Conservation (phyloP, 495 filamentous ascomycete species). For the Aspergillus conjunctus region DNA sequence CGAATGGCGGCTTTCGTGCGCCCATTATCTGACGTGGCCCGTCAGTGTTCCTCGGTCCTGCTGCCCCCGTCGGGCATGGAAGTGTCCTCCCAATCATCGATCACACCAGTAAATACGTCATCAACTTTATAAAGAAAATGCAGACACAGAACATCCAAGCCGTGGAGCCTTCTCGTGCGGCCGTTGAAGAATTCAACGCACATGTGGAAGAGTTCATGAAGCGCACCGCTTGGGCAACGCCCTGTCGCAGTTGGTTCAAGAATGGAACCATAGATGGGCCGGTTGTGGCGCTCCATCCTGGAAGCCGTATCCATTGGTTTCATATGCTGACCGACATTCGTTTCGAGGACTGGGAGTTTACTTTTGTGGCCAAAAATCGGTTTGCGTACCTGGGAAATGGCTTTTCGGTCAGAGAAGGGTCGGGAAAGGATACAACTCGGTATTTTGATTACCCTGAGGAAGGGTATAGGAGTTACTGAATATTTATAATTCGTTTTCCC, state of each 20-base stretch:
- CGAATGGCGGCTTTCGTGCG: no score
- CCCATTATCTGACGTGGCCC: conserved; percentile 22
- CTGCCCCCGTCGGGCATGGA: conserved; percentile 40
- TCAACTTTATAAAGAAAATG: conserved; percentile 44
- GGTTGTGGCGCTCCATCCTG: conserved; percentile 52
- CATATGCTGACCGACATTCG: conserved; percentile 50
- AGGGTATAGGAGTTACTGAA: neutral
- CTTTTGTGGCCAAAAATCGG: conserved; percentile 40
- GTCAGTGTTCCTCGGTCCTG: conserved; percentile 47
- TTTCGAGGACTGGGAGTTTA: conserved; percentile 54
- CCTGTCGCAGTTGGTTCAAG: conserved; percentile 55
- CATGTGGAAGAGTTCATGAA: conserved; percentile 51
- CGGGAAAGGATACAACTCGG: conserved; percentile 4
- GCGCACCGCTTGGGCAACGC: conserved; percentile 46
- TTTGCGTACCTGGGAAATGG: conserved; percentile 54
- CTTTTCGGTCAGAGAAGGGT: conserved; percentile 23
- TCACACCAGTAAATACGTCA: conserved; percentile 50
- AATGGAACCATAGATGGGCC: conserved; percentile 43
- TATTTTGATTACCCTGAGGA: conserved; percentile 9
- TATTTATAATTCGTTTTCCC: no score
- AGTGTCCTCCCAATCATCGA: conserved; percentile 46
- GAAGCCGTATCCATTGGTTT: conserved; percentile 54
- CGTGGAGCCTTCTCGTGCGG: conserved; percentile 39
- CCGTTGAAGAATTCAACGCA: conserved; percentile 47
- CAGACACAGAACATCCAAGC: conserved; percentile 47